Evolutionary conservation across 768 basidiomycete genomes (phyloP), one percentile per base, ranked within the genome.

Genomic region (Piloderma croceum): DNA sequence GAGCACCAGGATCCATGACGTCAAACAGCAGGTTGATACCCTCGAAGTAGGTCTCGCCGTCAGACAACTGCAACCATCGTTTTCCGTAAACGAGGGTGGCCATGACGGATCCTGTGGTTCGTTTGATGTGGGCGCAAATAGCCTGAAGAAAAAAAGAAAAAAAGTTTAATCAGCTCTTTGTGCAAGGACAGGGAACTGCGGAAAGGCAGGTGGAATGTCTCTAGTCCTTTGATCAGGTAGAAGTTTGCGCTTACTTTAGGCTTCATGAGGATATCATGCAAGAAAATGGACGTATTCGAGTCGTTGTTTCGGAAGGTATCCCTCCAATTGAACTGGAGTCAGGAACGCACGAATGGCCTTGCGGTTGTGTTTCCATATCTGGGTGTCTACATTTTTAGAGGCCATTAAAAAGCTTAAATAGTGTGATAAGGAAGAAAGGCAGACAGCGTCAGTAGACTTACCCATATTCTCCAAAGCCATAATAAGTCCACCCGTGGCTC

Each of bases 1-100:
- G 51, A n/a, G 61, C 56, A n/a, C 64, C 61, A 13, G 60, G 53
- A 21, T 59, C 60, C 15, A 62, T 41, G 7, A 53, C 49, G 6
- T 52, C 39, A 7, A 51, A 43, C 48, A 56, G 61, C 24, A 53
- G 38, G 20, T 54, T 53, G 36, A 57, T 48, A 22, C 45, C 56
- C 17, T 59, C 42, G 43, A 55, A 54, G 41, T 61, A 62, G 11
- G 49, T 53, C 10, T 49, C 10, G 55, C 56, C 6, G 52, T 48
- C 6, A 54, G 53, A 11, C 50, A 36, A 40, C 52, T 48, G 12
- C 53, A 47, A 0, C 3, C 54, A 44, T 6, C 62, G 62, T 27
- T 50, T 57, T 18, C 62, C 62, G 38, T 53, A 65, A 2, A 64
- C 38, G 3, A 64, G 49, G 7, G 54, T 57, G 19, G 59, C 36